A percentile compares a stretch with the other conserved stretches of the same genome.
Evolutionary conservation across 306 rosid genomes (phyloP).

Genomic region (Hippophae gyantsensis): DNA sequence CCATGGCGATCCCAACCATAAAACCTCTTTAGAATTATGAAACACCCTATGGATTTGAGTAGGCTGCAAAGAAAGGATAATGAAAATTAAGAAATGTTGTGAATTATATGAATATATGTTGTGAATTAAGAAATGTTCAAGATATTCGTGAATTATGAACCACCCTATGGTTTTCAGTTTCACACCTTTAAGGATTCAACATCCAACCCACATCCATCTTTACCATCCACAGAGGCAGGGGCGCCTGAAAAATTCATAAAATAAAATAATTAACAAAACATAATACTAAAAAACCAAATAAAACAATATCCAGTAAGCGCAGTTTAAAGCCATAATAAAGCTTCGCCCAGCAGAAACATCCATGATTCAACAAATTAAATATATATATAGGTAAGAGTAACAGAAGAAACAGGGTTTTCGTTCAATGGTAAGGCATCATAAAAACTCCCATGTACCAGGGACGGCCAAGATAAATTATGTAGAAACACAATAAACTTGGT

Average conservation of each 20-base stretch:
- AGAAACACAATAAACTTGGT: slow-evolving; percentile 22
- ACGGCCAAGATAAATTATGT: slow-evolving; percentile 1
- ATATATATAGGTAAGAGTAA: not conserved
- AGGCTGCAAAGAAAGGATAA: slow-evolving; percentile 27
- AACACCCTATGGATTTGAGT: slow-evolving; percentile 29
- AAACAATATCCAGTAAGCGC: not conserved
- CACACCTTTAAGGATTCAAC: slow-evolving; percentile 45
- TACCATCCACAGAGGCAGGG: slow-evolving; percentile 11
- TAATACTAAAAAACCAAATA: not conserved
- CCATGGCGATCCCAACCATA: slow-evolving; percentile 67
- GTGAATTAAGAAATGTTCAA: too few species aligned
- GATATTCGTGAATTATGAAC: too few species aligned
- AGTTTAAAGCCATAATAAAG: not conserved
- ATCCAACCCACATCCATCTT: slow-evolving; percentile 22
- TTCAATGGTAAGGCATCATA: not conserved
- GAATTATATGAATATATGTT: too few species aligned
- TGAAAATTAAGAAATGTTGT: not conserved
- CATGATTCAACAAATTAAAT: not conserved
- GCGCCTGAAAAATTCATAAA: slow-evolving; percentile 30
- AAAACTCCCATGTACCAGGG: not conserved
- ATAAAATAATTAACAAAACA: not conserved
- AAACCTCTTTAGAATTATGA: slow-evolving; percentile 26
- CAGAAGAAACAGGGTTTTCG: not conserved
- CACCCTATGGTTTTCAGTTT: too few species aligned
- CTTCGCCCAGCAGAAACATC: not conserved